A percentile compares a stretch with the other conserved stretches of the same genome.
Evolutionary conservation across 208 protist genomes (phyloP).

Genomic region (Trypanosoma grayi): DNA sequence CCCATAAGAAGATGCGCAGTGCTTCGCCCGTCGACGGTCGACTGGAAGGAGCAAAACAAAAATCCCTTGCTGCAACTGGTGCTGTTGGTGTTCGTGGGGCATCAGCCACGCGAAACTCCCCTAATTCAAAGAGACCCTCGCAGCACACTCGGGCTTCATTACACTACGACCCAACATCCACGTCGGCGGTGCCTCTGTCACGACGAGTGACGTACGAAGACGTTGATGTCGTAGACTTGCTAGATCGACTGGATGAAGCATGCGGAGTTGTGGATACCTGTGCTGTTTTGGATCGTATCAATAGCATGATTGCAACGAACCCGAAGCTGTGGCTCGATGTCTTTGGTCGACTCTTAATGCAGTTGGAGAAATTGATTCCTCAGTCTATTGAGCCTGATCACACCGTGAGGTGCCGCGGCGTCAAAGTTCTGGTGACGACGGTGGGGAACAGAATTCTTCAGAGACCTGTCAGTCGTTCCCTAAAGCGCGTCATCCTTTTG

Average conservation of each 20-base stretch:
- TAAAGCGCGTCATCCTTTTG: slow-evolving; percentile 39
- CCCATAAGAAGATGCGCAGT: not conserved
- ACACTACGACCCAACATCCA: not conserved
- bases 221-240: not conserved
- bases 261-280: slow-evolving; percentile 8
- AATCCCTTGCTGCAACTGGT: not conserved
- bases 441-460: slow-evolving; percentile 19
- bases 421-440: slow-evolving; percentile 31
- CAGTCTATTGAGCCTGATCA: slow-evolving; percentile 33
- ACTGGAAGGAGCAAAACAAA: not conserved
- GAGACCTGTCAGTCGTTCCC: slow-evolving; percentile 24
- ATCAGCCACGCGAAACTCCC: too few relatives aligned
- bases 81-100: not conserved
- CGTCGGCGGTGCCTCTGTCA: not conserved
- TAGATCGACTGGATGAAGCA: slow-evolving; percentile 13
- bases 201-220: not conserved
- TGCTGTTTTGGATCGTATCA: slow-evolving; percentile 19
- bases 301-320: slow-evolving; percentile 7
- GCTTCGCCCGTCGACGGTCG: too few relatives aligned
- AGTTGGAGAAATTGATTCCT: slow-evolving; percentile 29
- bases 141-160: not conserved
- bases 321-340: slow-evolving; percentile 11
- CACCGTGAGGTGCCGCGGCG: slow-evolving; percentile 36
- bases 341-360: slow-evolving; percentile 22
- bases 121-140: too few relatives aligned